Conservation (phyloP, 345 rosid species). For the Viola odorata region DNA sequence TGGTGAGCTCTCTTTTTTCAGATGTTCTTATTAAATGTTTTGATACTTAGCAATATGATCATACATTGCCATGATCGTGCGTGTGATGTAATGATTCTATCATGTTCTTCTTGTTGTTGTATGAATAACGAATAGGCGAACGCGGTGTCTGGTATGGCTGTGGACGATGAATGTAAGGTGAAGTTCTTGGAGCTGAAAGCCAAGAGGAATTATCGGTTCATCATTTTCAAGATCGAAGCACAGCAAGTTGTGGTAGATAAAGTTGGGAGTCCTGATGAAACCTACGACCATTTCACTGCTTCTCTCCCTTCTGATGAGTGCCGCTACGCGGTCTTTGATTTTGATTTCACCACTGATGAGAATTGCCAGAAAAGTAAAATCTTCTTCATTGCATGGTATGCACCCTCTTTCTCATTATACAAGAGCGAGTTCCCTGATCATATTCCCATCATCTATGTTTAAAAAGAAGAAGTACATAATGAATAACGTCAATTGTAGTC, state of each 20-base stretch:
- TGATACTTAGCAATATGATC: background rate
- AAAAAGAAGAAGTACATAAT: no score
- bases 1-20: slow-evolving; percentile 34
- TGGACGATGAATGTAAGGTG: slow-evolving; percentile 81
- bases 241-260: slow-evolving; percentile 86
- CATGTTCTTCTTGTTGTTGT: background rate
- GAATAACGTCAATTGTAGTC: no score
- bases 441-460: no score
- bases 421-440: no score
- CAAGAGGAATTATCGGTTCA: slow-evolving; percentile 76
- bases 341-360: slow-evolving; percentile 75
- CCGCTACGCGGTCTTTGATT: slow-evolving; percentile 88
- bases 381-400: slow-evolving; percentile 95
- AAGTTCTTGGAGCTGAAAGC: slow-evolving; percentile 81
- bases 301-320: slow-evolving; percentile 83
- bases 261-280: slow-evolving; percentile 58
- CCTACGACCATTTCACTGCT: slow-evolving; percentile 66
- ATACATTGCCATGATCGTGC: background rate
- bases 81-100: background rate
- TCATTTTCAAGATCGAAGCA: slow-evolving; percentile 71
- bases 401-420: no score
- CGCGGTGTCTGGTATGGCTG: slow-evolving; percentile 94
- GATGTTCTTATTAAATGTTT: background rate
- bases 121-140: slow-evolving; percentile 51
- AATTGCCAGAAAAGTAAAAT: slow-evolving; percentile 98